Percentiles rank a stretch among this genome's conserved stretches.
Evolutionary conservation across 352 stramenopile genomes (phyloP).

Genomic region (Phytophthora citricola): DNA sequence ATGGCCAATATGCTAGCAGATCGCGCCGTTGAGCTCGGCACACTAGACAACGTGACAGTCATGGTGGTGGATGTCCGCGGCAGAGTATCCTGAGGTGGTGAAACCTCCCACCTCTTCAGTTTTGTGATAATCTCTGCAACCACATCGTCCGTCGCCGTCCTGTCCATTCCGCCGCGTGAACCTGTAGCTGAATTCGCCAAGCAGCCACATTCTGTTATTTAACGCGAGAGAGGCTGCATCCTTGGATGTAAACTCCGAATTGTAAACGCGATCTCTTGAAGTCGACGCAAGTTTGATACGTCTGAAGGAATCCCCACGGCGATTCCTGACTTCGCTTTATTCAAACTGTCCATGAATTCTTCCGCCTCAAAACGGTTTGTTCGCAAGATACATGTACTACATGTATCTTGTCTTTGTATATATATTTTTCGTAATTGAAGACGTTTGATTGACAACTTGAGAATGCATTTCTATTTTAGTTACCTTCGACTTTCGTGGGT

Average conservation of each 20-base stretch:
- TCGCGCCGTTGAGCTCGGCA: slow-evolving; percentile 72
- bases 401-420: background rate
- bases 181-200: slow-evolving; percentile 13
- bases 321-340: background rate
- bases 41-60: slow-evolving; percentile 82
- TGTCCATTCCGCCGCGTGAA: slow-evolving; percentile 16
- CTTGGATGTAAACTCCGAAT: slow-evolving; percentile 23
- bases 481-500: background rate
- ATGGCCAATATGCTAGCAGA: slow-evolving; percentile 68
- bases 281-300: background rate
- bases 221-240: slow-evolving; percentile 29
- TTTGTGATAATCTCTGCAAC: slow-evolving; percentile 13
- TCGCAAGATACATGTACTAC: background rate
- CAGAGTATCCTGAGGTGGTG: slow-evolving; percentile 26
- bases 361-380: too few relatives aligned
- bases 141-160: background rate
- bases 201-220: slow-evolving; percentile 36
- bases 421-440: background rate
- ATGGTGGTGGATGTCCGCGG: slow-evolving; percentile 71
- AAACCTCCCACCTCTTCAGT: slow-evolving; percentile 5
- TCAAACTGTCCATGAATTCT: too few relatives aligned
- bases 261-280: slow-evolving; percentile 19
- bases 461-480: slow-evolving; percentile 12
- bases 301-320: background rate
- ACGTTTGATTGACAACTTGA: too few relatives aligned